Evolutionary conservation across 768 basidiomycete species (phyloP).

Genomic region (Suillus hirtellus): DNA sequence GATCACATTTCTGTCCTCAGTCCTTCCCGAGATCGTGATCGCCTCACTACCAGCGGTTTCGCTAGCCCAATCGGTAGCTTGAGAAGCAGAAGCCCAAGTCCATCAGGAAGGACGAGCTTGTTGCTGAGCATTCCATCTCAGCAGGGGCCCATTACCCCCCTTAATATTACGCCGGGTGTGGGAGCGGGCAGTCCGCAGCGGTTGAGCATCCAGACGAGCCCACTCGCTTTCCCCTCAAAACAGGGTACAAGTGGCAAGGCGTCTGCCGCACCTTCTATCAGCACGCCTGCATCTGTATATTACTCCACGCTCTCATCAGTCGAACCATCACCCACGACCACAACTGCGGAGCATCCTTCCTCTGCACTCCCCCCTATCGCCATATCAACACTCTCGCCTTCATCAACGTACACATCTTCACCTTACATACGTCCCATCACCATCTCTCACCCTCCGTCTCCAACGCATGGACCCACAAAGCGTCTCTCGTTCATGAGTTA

Average conservation of each 20-base stretch:
- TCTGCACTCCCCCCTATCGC: conserved; percentile 22
- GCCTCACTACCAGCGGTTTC: conserved; percentile 49
- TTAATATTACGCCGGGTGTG: conserved; percentile 27
- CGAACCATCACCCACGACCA: conserved; percentile 41
- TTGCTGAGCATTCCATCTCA: conserved; percentile 47
- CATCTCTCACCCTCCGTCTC: conserved; percentile 43
- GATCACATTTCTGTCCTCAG: conserved; percentile 66
- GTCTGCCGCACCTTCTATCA: conserved; percentile 31
- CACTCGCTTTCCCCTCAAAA: conserved; percentile 15
- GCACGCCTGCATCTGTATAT: conserved; percentile 52
- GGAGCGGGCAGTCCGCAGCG: conserved; percentile 27
- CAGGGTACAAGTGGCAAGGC: conserved; percentile 17
- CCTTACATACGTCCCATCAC: conserved; percentile 26
- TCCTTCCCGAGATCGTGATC: conserved; percentile 39
- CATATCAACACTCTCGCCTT: conserved; percentile 21
- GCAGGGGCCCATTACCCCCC: conserved; percentile 22
- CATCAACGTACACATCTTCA: conserved; percentile 29
- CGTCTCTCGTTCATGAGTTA: conserved; percentile 90
- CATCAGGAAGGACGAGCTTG: conserved; percentile 46
- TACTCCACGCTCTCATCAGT: conserved; percentile 42
- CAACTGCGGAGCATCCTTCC: conserved; percentile 32
- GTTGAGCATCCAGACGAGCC: conserved; percentile 27
- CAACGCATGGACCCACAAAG: conserved; percentile 52
- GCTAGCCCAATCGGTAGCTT: conserved; percentile 63
- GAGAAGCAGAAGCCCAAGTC: conserved; percentile 70